These are phyloP conservation scores for Aureobasidium sp. DNA, from an alignment of 2,329 filamentous ascomycete genomes.

Conservation along the genomic window DNA sequence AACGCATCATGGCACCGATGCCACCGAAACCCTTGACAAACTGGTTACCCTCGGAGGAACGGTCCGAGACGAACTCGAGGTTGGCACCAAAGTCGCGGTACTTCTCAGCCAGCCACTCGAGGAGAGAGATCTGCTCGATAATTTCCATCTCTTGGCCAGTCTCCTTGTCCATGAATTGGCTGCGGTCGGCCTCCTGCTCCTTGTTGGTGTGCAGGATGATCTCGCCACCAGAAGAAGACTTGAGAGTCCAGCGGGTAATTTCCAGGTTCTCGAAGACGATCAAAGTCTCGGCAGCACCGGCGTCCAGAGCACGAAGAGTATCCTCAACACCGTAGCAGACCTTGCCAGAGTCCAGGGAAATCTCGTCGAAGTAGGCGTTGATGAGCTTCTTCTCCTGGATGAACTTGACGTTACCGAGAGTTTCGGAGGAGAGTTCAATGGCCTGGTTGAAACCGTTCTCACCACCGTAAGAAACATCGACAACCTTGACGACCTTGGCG, in stretches of 20 bases:
- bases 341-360: conserved; percentile 92
- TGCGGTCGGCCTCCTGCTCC: conserved; percentile 67
- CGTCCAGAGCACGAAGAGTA: conserved; percentile 90
- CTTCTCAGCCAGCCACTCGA: conserved; percentile 99
- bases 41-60: conserved; percentile 96
- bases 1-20: conserved; percentile 91
- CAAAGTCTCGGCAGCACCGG: conserved; percentile 86
- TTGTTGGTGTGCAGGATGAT: conserved; percentile 82
- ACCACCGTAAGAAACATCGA: conserved; percentile 96
- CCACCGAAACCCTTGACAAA: conserved; percentile 99
- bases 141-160: conserved; percentile 98
- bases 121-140: conserved; percentile 76
- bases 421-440: conserved; percentile 91
- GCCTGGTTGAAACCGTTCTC: conserved; percentile 99
- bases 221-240: conserved; percentile 65
- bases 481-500: conserved; percentile 97
- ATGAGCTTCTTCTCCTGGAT: conserved; percentile 99
- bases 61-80: conserved; percentile 94
- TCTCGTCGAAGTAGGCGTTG: conserved; percentile 97
- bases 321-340: conserved; percentile 98
- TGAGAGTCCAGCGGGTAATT: conserved; percentile 83
- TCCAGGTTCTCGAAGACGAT: conserved; percentile 98
- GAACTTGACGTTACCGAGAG: conserved; percentile 97
- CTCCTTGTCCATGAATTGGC: conserved; percentile 88
- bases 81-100: conserved; percentile 96